Percentiles rank a stretch among this genome's conserved stretches.
phyloP scores from a whole-genome alignment of 164 flowering plant genomes.

The Sextonia rubra region DNA sequence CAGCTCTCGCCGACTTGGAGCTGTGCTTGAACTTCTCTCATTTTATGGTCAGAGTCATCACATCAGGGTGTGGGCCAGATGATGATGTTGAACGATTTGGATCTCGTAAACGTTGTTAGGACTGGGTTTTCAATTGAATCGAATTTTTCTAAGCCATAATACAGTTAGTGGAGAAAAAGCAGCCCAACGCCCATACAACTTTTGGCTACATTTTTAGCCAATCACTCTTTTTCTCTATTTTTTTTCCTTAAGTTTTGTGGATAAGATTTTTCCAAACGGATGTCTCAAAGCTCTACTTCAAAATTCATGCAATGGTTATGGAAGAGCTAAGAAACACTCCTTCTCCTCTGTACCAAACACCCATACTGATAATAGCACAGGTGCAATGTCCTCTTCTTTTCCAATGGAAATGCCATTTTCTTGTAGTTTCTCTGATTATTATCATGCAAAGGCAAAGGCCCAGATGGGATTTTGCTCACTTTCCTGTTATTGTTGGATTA shows the following conservation, averaged over 20 bases:
- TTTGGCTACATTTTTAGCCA: not conserved
- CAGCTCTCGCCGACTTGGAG: no score
- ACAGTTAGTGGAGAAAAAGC: not conserved
- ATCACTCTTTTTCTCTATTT: not conserved
- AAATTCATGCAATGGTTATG: not conserved
- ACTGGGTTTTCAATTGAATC: not conserved
- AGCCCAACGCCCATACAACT: not conserved
- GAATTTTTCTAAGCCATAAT: not conserved
- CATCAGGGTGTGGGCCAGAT: no score
- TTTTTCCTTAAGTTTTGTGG: not conserved
- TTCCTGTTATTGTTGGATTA: not conserved
- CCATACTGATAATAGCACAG: not conserved
- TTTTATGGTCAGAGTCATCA: no score
- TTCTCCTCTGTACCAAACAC: not conserved
- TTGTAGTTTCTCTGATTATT: not conserved
- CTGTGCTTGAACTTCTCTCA: no score
- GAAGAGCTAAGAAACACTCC: not conserved
- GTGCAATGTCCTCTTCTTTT: not conserved
- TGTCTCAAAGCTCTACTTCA: not conserved
- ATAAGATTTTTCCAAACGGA: constrained; percentile 3
- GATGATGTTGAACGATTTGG: no score
- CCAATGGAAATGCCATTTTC: not conserved
- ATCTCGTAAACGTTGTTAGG: not conserved
- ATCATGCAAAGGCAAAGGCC: no score
- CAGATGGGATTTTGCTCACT: not conserved